These are phyloP conservation scores for Boeremia lycopersici DNA, from an alignment of 2,329 filamentous ascomycete genomes.

Conservation along the genomic window DNA sequence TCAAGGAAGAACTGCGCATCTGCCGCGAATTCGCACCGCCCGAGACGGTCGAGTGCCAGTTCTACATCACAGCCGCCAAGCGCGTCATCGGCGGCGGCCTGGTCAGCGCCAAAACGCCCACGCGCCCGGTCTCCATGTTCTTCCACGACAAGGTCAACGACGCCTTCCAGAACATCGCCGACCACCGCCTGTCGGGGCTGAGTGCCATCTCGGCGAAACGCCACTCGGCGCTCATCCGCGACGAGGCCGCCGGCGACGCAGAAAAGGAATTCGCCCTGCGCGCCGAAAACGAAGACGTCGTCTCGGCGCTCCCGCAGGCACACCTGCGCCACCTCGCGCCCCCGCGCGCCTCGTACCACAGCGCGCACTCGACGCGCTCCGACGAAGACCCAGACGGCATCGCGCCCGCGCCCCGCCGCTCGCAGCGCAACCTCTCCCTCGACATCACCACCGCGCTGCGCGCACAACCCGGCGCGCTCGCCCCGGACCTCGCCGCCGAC, in stretches of 20 bases:
- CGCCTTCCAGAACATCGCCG: conserved; percentile 84
- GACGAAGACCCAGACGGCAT: conserved; percentile 37
- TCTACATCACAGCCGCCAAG: conserved; percentile 85
- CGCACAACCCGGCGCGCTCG: conserved; percentile 43
- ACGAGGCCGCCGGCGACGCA: conserved; percentile 78
- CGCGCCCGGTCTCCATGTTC: conserved; percentile 70
- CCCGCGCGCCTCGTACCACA: conserved; percentile 31
- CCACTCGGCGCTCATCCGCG: conserved; percentile 80
- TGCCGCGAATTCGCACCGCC: conserved; percentile 88
- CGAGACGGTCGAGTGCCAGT: conserved; percentile 89
- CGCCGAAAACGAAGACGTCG: conserved; percentile 80
- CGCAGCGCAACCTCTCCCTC: conserved; percentile 50
- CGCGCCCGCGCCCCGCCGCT: conserved; percentile 44
- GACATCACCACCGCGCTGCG: conserved; percentile 50
- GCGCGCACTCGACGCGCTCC: conserved; percentile 21
- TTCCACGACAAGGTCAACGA: conserved; percentile 88
- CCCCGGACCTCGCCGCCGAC: conserved; percentile 51
- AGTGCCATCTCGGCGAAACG: conserved; percentile 58
- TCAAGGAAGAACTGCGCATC: conserved; percentile 90
- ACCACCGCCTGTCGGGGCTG: conserved; percentile 62
- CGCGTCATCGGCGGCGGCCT: conserved; percentile 56
- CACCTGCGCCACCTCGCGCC: conserved; percentile 53
- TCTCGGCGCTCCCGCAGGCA: conserved; percentile 76
- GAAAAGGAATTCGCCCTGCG: conserved; percentile 81
- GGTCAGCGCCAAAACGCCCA: conserved; percentile 58